Evolutionary conservation across 805 yeast species (phyloP), one percentile per base, ranked within the genome.

Genomic region (Lipomyces orientalis): DNA sequence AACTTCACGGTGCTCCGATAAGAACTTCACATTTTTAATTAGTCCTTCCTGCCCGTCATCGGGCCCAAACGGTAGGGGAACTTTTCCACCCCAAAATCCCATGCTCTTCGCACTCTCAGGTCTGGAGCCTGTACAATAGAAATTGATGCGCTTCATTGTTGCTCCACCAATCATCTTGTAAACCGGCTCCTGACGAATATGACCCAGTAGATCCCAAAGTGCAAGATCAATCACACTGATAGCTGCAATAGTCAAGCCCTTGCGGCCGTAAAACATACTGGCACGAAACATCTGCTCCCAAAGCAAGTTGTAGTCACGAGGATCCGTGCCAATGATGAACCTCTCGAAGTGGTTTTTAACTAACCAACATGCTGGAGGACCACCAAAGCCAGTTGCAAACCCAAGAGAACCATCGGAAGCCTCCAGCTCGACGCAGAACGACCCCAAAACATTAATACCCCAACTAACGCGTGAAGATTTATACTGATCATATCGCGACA

Each of bases 31-130:
- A 25, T 25, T 25, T 25, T 25, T 25, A 1, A 25, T 25, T 25
- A 25, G 29, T 25, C 29, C 29, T 25, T 25, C 29, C 1, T 25
- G 29, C 29, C 29, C 29, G 1, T 25, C 29, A 25, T 25, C 29
- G 3, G 29, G 29, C 84, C 85, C 83, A 69, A 76, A 82, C 57
- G 86, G 86, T 58, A 83, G 78, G 1, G 86, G 84, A 59, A 83
- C 86, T 71, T 83, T 83, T 56, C 84, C 86, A 68, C 86, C 86
- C 84, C 85, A 83, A 79, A 83, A 83, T 25, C 86, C 86, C 84
- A 82, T 80, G 29, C 70, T 68, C 74, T 83, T 82, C 31, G 86
- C 86, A 66, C 84, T 84, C 55, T 76, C 78, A 31, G 86, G 85
- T 62, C 81, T 77, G 64, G 81, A 75, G 25, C 86, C 85, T 39